phyloP scores from a whole-genome alignment of 345 rosid species.

The Moricandia moricandioides region DNA sequence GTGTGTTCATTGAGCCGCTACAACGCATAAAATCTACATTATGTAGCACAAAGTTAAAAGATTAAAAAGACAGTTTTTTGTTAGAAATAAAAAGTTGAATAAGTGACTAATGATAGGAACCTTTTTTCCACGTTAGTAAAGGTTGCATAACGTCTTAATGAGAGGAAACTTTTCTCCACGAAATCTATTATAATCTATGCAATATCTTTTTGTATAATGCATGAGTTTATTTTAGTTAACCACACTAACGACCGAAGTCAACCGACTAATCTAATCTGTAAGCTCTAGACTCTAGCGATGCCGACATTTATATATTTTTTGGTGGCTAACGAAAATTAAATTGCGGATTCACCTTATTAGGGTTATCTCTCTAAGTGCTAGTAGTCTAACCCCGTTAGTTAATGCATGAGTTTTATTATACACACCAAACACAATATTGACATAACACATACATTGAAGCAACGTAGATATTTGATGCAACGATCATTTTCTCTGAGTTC shows the following conservation, averaged over 20 bases:
- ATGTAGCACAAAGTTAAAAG: background rate
- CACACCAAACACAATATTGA: background rate
- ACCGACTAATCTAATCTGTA: too few relatives aligned
- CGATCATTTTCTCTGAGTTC: background rate
- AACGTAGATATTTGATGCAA: background rate
- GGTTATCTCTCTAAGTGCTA: too few relatives aligned
- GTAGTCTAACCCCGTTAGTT: too few relatives aligned
- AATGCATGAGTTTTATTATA: background rate
- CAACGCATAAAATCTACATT: slow-evolving; percentile 6
- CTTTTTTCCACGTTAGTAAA: slow-evolving; percentile 21
- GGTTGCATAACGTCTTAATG: slow-evolving; percentile 16
- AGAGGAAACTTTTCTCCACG: slow-evolving; percentile 9
- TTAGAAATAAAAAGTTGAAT: slow-evolving; percentile 7
- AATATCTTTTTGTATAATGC: background rate
- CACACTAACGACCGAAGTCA: too few relatives aligned
- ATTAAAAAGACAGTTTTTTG: slow-evolving; percentile 2
- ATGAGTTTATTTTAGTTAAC: too few relatives aligned
- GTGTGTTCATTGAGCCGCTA: slow-evolving; percentile 27
- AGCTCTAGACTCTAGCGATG: too few relatives aligned
- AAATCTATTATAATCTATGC: background rate
- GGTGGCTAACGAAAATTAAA: too few relatives aligned
- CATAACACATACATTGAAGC: background rate
- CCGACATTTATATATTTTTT: too few relatives aligned
- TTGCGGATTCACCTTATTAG: too few relatives aligned
- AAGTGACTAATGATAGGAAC: slow-evolving; percentile 17